Conservation (phyloP, 2,329 filamentous ascomycete genomes). For the Fusarium sp. region DNA sequence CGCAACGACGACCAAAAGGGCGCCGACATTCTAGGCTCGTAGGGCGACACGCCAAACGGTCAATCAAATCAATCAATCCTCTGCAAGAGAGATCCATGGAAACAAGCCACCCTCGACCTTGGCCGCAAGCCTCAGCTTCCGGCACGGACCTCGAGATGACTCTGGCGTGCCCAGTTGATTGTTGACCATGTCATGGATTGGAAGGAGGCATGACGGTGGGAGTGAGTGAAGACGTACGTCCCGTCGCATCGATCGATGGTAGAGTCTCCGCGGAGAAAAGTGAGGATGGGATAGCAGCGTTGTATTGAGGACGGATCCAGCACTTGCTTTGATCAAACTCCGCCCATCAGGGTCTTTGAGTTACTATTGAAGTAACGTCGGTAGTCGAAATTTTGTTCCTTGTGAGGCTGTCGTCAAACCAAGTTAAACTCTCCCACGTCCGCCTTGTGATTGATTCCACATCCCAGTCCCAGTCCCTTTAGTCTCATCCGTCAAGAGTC, state of each 20-base stretch:
- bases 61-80: neutral
- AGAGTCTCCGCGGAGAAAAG: neutral
- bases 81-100: neutral
- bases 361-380: neutral
- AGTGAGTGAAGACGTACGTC: neutral
- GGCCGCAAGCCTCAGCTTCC: conserved; percentile 17
- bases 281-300: neutral
- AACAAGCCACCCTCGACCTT: conserved; percentile 2
- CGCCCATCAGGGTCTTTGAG: neutral
- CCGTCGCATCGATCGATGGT: neutral
- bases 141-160: conserved; percentile 16
- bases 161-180: neutral
- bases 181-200: neutral
- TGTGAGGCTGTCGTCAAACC: conserved; percentile 23
- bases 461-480: conserved; percentile 10
- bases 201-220: neutral
- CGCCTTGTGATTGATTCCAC: conserved; percentile 15
- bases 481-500: neutral
- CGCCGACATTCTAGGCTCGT: neutral
- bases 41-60: neutral
- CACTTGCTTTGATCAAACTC: neutral
- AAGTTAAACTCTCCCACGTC: conserved; percentile 7
- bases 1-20: neutral
- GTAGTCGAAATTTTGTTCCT: neutral
- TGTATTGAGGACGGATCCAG: neutral